These are phyloP conservation scores for Poa annua DNA, from an alignment of 176 grass and related monocot species.

Conservation along the genomic window DNA sequence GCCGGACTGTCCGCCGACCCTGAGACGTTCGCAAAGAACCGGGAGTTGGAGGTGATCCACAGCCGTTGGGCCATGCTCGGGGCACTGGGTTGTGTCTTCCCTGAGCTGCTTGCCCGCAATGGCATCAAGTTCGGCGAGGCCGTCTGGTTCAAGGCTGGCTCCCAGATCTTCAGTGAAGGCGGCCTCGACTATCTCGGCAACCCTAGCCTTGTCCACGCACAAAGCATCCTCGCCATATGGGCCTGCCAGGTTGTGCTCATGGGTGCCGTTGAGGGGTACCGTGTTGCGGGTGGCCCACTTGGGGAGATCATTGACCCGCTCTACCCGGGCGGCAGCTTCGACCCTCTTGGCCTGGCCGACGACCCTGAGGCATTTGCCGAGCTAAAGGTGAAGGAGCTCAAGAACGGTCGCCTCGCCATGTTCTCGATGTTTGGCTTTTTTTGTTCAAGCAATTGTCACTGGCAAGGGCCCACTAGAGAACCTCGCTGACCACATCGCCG, in stretches of 20 bases:
- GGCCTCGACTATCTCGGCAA: slow-evolving; percentile 10
- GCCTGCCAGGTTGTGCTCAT: slow-evolving; percentile 11
- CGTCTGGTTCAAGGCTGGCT: not conserved
- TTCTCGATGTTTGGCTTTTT: not conserved
- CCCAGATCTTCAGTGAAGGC: slow-evolving; percentile 6
- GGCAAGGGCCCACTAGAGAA: not conserved
- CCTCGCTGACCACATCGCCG: slow-evolving; percentile 1
- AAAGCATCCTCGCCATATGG: slow-evolving; percentile 1
- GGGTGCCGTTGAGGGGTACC: not conserved
- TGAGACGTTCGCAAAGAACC: slow-evolving; percentile 18
- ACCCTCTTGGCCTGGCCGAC: not conserved
- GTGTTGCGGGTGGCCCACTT: not conserved
- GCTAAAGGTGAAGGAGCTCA: slow-evolving; percentile 18
- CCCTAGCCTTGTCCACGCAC: not conserved
- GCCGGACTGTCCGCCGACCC: not conserved
- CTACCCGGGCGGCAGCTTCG: not conserved
- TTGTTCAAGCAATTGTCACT: not conserved
- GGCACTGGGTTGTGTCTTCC: slow-evolving; percentile 13
- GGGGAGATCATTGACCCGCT: slow-evolving; percentile 1
- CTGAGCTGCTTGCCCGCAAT: not conserved
- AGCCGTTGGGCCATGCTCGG: slow-evolving; percentile 21
- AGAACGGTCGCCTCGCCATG: not conserved
- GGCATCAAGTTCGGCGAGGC: not conserved
- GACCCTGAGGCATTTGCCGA: not conserved
- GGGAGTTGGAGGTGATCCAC: slow-evolving; percentile 8